Conservation (phyloP, 2,329 filamentous ascomycete species). For the Fusarium camptoceras region DNA sequence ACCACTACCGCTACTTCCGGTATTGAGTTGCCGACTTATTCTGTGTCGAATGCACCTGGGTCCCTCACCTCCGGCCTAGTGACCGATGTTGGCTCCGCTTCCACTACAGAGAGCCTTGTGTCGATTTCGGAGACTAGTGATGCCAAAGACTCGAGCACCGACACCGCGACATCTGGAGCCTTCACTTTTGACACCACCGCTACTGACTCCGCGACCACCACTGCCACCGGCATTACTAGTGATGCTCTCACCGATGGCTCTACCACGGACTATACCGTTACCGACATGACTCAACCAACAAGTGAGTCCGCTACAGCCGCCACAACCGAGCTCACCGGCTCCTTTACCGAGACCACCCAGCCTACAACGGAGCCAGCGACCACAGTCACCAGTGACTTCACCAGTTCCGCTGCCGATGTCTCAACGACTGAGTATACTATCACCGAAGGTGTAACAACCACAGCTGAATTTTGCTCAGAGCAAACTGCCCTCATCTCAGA, state of each 20-base stretch:
- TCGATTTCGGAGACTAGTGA: background rate
- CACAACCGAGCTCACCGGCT: background rate
- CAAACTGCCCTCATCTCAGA: background rate
- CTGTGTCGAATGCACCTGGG: background rate
- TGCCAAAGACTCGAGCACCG: no score
- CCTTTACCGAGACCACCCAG: background rate
- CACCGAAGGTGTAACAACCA: background rate
- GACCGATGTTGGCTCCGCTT: background rate
- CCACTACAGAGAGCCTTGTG: background rate
- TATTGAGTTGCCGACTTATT: background rate
- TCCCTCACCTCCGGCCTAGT: no score
- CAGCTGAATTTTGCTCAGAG: background rate
- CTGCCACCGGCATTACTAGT: no score
- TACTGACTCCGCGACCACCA: no score
- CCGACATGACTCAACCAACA: background rate
- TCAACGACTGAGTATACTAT: background rate
- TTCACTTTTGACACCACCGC: no score
- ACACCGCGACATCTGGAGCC: fast-evolving
- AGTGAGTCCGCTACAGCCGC: background rate
- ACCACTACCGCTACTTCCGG: background rate
- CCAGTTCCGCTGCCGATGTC: background rate
- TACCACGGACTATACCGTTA: no score
- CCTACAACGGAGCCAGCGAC: background rate
- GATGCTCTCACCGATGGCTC: no score
- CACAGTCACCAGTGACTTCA: background rate